These are phyloP conservation scores for Cyclostephanos tholiformis DNA, from an alignment of 108 stramenopile genomes.

Conservation along the genomic window DNA sequence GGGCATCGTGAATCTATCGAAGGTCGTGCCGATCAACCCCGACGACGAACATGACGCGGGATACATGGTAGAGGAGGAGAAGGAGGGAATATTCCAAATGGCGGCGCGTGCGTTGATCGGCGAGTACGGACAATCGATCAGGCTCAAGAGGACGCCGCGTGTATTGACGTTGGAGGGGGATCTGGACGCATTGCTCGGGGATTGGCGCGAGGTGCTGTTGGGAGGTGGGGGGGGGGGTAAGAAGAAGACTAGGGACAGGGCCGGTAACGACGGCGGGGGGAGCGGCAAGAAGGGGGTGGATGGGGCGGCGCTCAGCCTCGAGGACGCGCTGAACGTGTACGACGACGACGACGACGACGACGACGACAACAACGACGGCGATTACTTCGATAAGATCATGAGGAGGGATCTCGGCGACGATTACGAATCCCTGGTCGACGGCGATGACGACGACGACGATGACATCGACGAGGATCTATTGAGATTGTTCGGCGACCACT, in stretches of 20 bases:
- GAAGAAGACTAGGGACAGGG: too few species aligned
- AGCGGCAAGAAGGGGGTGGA: neutral
- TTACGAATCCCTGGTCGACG: conserved; percentile 36
- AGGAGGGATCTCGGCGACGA: conserved; percentile 45
- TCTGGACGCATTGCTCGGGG: conserved; percentile 29
- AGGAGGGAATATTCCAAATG: conserved; percentile 46
- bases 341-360: conserved; percentile 16
- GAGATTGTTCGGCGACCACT: conserved; percentile 25
- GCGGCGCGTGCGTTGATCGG: conserved; percentile 40
- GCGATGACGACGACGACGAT: conserved; percentile 36
- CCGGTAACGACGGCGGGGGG: neutral
- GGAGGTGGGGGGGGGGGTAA: conserved; percentile 3
- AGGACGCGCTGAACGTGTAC: conserved; percentile 22
- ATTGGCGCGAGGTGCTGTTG: conserved; percentile 43
- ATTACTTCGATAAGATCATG: conserved; percentile 51
- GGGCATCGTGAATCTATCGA: conserved; percentile 23
- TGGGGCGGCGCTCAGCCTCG: conserved; percentile 17
- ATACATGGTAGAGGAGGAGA: conserved; percentile 27
- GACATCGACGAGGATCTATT: conserved; percentile 48
- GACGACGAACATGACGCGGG: neutral
- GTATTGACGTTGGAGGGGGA: conserved; percentile 44
- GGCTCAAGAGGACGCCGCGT: conserved; percentile 44
- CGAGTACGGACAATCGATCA: conserved; percentile 32
- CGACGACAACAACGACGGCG: conserved; percentile 16
- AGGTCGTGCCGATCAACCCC: conserved; percentile 42